These are phyloP conservation scores for Phylloporus sp. DNA, from an alignment of 768 basidiomycete species.

Conservation along the genomic window DNA sequence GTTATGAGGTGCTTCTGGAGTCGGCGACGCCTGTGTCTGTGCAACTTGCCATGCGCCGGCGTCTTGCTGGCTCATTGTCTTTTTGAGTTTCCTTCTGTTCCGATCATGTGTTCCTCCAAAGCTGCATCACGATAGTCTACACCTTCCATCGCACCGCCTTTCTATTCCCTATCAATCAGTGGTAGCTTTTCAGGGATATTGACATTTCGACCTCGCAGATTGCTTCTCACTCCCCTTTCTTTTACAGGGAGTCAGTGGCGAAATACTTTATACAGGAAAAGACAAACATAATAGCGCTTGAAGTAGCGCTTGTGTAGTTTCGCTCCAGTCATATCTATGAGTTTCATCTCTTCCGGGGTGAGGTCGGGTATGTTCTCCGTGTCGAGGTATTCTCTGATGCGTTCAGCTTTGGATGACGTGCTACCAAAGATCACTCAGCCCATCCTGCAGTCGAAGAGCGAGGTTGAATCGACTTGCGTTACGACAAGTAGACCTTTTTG, in stretches of 20 bases:
- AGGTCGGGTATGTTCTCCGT: conserved; percentile 24
- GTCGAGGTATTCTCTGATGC: conserved; percentile 29
- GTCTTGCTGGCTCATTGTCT: too few species aligned
- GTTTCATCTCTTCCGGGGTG: conserved; percentile 17
- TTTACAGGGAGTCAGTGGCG: background rate
- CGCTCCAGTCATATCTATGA: conserved; percentile 23
- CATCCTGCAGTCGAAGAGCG: background rate
- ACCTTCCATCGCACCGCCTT: too few species aligned
- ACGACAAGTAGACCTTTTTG: conserved; percentile 27
- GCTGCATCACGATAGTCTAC: too few species aligned
- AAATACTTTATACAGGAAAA: background rate
- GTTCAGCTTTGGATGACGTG: conserved; percentile 29
- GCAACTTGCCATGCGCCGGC: too few species aligned
- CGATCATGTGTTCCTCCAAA: too few species aligned
- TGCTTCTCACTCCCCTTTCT: background rate
- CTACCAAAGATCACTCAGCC: conserved; percentile 12
- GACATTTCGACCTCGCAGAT: background rate
- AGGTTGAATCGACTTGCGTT: conserved; percentile 15
- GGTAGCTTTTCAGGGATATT: background rate
- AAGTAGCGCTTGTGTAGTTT: conserved; percentile 21
- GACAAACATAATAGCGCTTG: conserved; percentile 8
- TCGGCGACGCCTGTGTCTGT: too few species aligned
- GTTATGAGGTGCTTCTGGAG: too few species aligned
- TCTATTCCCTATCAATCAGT: background rate
- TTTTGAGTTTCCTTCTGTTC: too few species aligned